Evolutionary conservation across 2,329 filamentous ascomycete species (phyloP).

Genomic region (Penicillium sp.): DNA sequence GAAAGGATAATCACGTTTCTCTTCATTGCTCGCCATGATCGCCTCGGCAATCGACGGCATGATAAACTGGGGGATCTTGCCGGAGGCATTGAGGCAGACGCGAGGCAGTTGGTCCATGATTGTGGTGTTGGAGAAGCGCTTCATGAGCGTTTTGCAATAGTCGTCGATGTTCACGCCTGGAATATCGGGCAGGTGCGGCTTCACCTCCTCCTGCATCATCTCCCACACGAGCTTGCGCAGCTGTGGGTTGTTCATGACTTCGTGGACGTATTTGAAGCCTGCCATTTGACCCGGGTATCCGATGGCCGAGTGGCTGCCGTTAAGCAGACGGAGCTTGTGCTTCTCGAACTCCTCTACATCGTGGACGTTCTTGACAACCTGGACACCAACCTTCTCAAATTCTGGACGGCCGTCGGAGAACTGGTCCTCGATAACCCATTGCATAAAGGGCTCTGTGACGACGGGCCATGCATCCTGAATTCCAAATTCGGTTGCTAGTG

Average conservation of each 20-base stretch:
- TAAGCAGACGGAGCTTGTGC: slow-evolving; percentile 57
- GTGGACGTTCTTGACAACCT: slow-evolving; percentile 53
- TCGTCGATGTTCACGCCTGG: slow-evolving; percentile 52
- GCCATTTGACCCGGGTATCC: slow-evolving; percentile 53
- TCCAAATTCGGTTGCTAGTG: slow-evolving; percentile 46
- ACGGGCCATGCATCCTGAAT: slow-evolving; percentile 55
- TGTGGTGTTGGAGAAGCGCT: slow-evolving; percentile 57
- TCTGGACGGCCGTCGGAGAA: slow-evolving; percentile 53
- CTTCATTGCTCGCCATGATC: slow-evolving; percentile 28
- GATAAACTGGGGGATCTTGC: slow-evolving; percentile 52
- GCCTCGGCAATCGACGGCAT: slow-evolving; percentile 41
- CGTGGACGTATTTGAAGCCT: slow-evolving; percentile 55
- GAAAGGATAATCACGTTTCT: slow-evolving; percentile 16
- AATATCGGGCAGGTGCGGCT: slow-evolving; percentile 52
- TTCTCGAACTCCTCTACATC: slow-evolving; percentile 56
- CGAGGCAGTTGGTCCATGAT: slow-evolving; percentile 57
- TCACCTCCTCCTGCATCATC: slow-evolving; percentile 57
- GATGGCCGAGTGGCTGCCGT: slow-evolving; percentile 54
- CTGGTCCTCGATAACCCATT: slow-evolving; percentile 56
- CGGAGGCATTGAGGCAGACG: slow-evolving; percentile 52
- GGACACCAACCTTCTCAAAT: slow-evolving; percentile 54
- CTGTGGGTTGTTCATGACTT: slow-evolving; percentile 51
- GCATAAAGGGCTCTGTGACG: slow-evolving; percentile 56
- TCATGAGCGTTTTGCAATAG: slow-evolving; percentile 54
- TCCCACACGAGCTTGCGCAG: slow-evolving; percentile 52